phyloP scores from a whole-genome alignment of 371 early-diverging fungal species.

The Thermomucor indicae-seudaticae region DNA sequence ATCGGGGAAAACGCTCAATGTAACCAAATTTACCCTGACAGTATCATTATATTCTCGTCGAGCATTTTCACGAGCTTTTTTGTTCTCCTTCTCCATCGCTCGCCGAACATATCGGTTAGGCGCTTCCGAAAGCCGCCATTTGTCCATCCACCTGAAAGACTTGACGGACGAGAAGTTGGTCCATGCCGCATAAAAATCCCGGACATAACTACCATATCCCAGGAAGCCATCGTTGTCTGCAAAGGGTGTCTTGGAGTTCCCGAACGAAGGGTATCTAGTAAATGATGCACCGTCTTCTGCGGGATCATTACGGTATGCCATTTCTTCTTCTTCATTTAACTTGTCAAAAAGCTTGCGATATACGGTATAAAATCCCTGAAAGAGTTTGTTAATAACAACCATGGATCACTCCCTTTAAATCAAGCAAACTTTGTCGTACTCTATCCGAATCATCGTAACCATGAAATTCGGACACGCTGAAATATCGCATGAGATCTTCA shows the following conservation, averaged over 20 bases:
- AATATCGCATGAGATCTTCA: constrained; percentile 68
- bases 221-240: constrained; percentile 37
- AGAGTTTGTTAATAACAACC: background rate
- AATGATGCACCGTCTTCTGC: constrained; percentile 34
- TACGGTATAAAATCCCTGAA: constrained; percentile 75
- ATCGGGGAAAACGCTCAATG: background rate
- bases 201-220: constrained; percentile 34
- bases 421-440: constrained; percentile 28
- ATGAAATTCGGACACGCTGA: constrained; percentile 57
- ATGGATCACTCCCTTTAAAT: background rate
- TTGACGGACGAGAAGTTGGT: constrained; percentile 71
- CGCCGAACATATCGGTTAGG: constrained; percentile 79
- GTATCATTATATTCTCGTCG: constrained; percentile 83
- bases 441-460: constrained; percentile 65
- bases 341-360: constrained; percentile 75
- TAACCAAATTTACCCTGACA: constrained; percentile 50
- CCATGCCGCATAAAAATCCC: constrained; percentile 80
- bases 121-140: constrained; percentile 77
- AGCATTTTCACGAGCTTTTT: constrained; percentile 79
- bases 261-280: constrained; percentile 55
- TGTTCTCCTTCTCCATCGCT: constrained; percentile 91
- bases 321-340: constrained; percentile 77
- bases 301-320: constrained; percentile 47
- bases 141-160: constrained; percentile 89
- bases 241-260: constrained; percentile 47